Conservation (phyloP, 2,329 filamentous ascomycete genomes). For the Colletotrichum viniferum region DNA sequence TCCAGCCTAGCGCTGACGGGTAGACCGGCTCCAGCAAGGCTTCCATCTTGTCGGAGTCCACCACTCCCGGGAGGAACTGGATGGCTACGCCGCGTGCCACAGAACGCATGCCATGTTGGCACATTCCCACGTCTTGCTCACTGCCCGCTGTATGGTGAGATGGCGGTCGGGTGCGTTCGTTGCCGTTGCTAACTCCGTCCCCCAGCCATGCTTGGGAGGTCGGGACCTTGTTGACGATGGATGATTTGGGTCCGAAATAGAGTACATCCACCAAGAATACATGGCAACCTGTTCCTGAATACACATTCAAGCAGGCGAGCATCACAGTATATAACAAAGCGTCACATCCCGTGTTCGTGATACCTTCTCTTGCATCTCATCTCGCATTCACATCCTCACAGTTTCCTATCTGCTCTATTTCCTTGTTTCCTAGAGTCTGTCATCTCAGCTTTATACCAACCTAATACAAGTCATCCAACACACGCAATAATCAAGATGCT, state of each 20-base stretch:
- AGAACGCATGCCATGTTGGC: not conserved
- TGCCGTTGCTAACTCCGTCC: not conserved
- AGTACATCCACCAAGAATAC: not conserved
- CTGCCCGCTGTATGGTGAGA: not conserved
- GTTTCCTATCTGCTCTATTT: not conserved
- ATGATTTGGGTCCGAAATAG: conserved; percentile 10
- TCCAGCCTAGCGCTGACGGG: conserved; percentile 2
- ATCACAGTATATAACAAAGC: conserved; percentile 10
- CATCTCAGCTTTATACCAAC: not conserved
- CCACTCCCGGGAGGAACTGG: not conserved
- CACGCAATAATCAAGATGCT: conserved; percentile 33
- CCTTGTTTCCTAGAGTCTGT: not conserved
- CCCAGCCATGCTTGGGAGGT: not conserved
- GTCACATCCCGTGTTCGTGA: not conserved
- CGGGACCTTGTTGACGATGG: not conserved
- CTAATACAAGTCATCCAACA: not conserved
- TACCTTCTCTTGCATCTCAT: not conserved
- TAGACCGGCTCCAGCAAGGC: not conserved
- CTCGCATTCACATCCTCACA: not conserved
- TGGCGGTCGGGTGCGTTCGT: not conserved
- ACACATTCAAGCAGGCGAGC: not conserved
- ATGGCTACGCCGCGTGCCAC: not conserved
- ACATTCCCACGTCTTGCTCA: not conserved
- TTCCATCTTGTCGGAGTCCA: not conserved
- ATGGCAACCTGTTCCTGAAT: not conserved